Conservation (phyloP, 2,329 filamentous ascomycete genomes). For the Trichoderma sp. region DNA sequence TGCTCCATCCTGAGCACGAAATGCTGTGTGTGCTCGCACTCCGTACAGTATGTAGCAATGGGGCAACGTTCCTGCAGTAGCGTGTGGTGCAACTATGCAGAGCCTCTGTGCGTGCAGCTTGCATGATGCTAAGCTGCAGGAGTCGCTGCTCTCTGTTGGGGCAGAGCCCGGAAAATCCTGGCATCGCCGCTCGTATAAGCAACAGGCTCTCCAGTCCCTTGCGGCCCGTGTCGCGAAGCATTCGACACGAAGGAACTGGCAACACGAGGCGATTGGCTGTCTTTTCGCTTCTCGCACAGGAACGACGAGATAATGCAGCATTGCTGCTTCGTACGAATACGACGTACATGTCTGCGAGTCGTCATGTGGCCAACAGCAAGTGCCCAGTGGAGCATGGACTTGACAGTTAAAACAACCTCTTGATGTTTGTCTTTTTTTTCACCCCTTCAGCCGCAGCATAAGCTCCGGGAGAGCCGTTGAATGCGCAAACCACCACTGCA, state of each 20-base stretch:
- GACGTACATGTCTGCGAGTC: not conserved
- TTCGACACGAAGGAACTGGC: not conserved
- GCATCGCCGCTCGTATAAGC: not conserved
- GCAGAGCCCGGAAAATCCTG: not conserved
- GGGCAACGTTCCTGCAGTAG: constrained; percentile 19
- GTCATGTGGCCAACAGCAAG: not conserved
- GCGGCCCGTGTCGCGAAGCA: not conserved
- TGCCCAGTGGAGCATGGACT: not conserved
- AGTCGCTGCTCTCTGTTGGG: not conserved
- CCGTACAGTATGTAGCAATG: no score
- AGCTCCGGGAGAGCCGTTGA: not conserved
- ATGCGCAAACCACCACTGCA: not conserved
- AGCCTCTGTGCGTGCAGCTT: constrained; percentile 1
- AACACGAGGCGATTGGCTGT: not conserved
- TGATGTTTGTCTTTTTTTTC: not conserved
- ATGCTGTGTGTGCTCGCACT: no score
- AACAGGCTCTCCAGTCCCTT: not conserved
- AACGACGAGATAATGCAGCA: not conserved
- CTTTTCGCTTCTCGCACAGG: not conserved
- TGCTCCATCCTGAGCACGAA: not conserved
- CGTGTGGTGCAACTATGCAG: not conserved
- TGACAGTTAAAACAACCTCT: not conserved
- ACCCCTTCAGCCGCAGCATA: not conserved
- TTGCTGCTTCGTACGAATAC: no score
- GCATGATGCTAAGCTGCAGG: not conserved